Conservation (phyloP, 2,329 filamentous ascomycete genomes). For the Bisporella sp. region DNA sequence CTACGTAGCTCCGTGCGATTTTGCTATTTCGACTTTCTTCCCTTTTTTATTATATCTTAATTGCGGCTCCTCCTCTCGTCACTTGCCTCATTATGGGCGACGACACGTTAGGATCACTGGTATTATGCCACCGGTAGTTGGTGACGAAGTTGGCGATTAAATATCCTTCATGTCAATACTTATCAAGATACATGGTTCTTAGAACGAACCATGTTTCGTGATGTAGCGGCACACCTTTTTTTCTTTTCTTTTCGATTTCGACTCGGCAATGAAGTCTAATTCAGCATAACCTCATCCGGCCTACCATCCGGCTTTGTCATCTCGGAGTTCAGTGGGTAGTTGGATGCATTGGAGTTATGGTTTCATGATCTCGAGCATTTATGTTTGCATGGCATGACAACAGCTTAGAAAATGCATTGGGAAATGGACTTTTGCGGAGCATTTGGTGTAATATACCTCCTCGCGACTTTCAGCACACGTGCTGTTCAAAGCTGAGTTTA, state of each 20-base stretch:
- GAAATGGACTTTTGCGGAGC: no score
- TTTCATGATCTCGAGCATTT: not conserved
- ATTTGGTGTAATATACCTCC: no score
- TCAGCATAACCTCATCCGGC: not conserved
- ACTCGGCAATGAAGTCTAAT: not conserved
- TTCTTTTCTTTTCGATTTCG: not conserved
- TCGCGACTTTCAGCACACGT: no score
- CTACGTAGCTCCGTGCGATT: not conserved
- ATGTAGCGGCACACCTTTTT: no score
- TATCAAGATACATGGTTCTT: not conserved
- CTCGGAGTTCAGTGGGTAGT: not conserved
- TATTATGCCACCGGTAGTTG: slow-evolving; percentile 1
- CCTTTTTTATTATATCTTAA: slow-evolving; percentile 7
- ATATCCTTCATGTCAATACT: not conserved
- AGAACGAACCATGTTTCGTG: no score
- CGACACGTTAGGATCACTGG: not conserved
- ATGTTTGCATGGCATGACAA: not conserved
- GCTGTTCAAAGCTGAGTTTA: no score
- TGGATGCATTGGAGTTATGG: not conserved
- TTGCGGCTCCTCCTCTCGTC: not conserved
- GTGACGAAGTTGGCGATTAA: slow-evolving; percentile 1
- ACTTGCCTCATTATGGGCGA: not conserved
- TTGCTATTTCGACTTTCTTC: slow-evolving; percentile 1
- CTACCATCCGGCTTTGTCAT: not conserved
- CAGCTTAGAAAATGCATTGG: no score